phyloP scores from a whole-genome alignment of 805 yeast species.

The Kodamaea jinghongensis region DNA sequence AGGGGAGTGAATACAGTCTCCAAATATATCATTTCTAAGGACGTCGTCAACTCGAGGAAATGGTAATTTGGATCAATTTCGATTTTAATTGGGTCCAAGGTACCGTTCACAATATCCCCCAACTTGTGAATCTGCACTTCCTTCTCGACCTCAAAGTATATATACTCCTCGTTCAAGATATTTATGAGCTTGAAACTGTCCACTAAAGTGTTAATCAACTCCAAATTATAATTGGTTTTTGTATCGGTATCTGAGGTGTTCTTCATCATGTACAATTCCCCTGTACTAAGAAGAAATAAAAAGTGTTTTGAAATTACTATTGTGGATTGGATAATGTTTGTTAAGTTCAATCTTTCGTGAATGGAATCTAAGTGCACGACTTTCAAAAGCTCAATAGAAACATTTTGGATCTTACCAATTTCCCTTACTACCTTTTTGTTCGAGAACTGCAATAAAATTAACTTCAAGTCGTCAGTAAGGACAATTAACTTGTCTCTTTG shows the following conservation, averaged over 20 bases:
- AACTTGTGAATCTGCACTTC: conserved; percentile 30
- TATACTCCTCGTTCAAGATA: conserved; percentile 12
- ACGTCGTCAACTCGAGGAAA: conserved; percentile 14
- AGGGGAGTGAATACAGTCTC: conserved; percentile 30
- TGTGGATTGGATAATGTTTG: conserved; percentile 20
- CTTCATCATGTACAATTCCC: conserved; percentile 38
- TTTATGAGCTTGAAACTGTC: conserved; percentile 31
- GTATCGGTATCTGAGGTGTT: conserved; percentile 20
- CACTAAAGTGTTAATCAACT: conserved; percentile 26
- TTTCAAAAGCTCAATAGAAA: conserved; percentile 27
- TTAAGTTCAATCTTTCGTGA: conserved; percentile 22
- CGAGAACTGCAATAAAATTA: conserved; percentile 27
- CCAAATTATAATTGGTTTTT: conserved; percentile 19
- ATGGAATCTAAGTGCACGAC: conserved; percentile 37
- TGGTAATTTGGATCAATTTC: conserved; percentile 16
- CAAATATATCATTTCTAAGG: conserved; percentile 43
- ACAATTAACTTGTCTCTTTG: conserved; percentile 19
- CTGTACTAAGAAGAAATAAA: conserved; percentile 34
- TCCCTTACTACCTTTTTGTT: conserved; percentile 6
- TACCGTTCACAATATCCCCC: conserved; percentile 16
- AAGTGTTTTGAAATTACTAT: conserved; percentile 32
- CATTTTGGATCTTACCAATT: conserved; percentile 13
- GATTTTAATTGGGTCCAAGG: conserved; percentile 21
- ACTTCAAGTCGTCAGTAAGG: conserved; percentile 28
- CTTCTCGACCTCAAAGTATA: conserved; percentile 36